Evolutionary conservation across 2,329 filamentous ascomycete genomes (phyloP), one percentile per base, ranked within the genome.

Genomic region (Aspergillus quadricinctus): DNA sequence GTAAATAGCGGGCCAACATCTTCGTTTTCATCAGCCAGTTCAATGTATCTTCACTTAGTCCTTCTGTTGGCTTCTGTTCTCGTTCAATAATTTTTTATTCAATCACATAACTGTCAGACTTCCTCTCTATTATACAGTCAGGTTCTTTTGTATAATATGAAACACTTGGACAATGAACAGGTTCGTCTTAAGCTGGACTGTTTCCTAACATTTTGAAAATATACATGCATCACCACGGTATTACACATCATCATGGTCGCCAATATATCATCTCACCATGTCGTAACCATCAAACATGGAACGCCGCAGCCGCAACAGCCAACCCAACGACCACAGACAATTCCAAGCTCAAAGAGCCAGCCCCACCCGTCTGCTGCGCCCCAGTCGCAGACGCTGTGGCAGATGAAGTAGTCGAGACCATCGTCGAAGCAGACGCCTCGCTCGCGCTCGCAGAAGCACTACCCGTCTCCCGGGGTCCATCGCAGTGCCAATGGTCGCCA

Each of bases 401-500:
- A 37, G 60, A 59, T 49, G 48, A 48, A 23, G 53, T 40, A 21
- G 50, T 52, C 5, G 53, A 29, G 41, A 48, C 54, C 2, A 40
- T 29, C 25, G 49, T 50, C 17, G 51, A 49, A n/a, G 46, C 54
- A 17, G 14, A 27, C 21, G 19, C 21, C 5, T 11, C 19, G 3
- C 10, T 46, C 43, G 7, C 11, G 41, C 41, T 10, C 3, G 14
- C 41, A 19, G 41, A 19, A 29, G 28, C 43, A 41, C 19, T 46
- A 3, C 48, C 48, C 11, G 61, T 63, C 57, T 63, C 57, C 31
- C 50, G 40, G 7, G 59, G 59, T 1, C 57, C 61, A 40, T 61
- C 57, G 31, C 31, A 37, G 31, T 56, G 64, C 65, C 67, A 69
- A 52, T 69, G 67, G 28, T 69, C 66, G 5, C 63, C 63, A 31